Base-by-base conservation (phyloP, 208 protist genomes). In the Phytomonas francai region DNA sequence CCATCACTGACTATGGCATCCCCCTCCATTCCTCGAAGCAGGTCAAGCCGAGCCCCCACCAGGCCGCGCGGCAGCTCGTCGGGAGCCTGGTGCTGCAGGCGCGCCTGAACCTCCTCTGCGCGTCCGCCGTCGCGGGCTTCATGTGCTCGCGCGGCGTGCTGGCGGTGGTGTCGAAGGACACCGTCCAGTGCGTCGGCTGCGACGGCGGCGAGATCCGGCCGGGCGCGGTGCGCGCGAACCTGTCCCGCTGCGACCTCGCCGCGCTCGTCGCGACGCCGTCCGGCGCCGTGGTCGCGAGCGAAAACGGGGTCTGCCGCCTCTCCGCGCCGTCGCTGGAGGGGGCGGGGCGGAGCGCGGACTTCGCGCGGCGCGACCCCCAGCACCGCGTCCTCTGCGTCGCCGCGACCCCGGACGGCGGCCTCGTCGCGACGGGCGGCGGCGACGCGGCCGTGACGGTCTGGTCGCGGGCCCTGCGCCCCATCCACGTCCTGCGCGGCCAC, bases 401-500 rank as follows among this genome's bases (percentile, higher is more conserved):
- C 11, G 71, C 78, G 31, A 90, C 85, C 6, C 84, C 83, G 14
- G 85, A 91, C 70, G 81, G 78, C 28, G 30, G 65, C 33, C 88
- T 79, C 63, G 71, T 92, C 29, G 86, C 85, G 0, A 90, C 89
- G 6, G 83, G 89, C 33, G 68, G 83, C 31, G 67, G 77, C 22
- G 84, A 81, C 59, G 79, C 81, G 11, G 76, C 65, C 39, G 79
- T 91, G 7, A 89, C 84, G 0, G 79, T 91, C 11, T 92, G 85
- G 89, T 78, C 81, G 34, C 58, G 69, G 27, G 79, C 81, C 39
- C 73, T 92, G 68, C 64, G 76, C 56, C 72, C 74, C 0, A 31
- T 92, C 0, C 87, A 89, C 63, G 72, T 83, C 57, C 69, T 95
- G 29, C 36, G 67, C 0, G 87, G 85, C 25, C 87, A 95, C 79